These are phyloP conservation scores for Rosa lucieae DNA, from an alignment of 306 rosid species.

Conservation along the genomic window DNA sequence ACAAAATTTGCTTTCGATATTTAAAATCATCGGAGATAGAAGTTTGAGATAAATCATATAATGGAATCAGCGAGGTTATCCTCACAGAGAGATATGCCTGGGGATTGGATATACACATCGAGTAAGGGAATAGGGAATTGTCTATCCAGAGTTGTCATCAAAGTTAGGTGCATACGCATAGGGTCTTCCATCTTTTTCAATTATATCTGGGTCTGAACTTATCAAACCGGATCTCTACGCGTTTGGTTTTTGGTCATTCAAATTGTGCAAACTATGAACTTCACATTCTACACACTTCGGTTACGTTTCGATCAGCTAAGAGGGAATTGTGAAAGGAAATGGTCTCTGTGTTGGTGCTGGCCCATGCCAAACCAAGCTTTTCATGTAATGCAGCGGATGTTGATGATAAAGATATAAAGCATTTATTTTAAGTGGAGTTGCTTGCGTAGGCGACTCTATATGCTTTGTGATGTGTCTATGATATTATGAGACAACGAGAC, in stretches of 20 bases:
- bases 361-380: background rate
- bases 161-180: background rate
- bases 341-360: background rate
- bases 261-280: background rate
- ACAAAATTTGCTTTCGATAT: background rate
- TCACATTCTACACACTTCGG: background rate
- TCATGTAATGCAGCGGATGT: background rate
- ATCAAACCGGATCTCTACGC: background rate
- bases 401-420: background rate
- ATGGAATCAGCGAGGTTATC: background rate
- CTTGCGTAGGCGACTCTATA: background rate
- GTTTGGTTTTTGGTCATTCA: background rate
- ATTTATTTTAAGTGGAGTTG: background rate
- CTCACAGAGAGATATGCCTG: background rate
- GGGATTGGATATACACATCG: background rate
- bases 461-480: background rate
- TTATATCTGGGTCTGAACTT: background rate
- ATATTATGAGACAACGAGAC: background rate
- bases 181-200: background rate
- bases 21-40: background rate
- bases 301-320: background rate
- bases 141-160: background rate
- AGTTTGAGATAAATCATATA: background rate
- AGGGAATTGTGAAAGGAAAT: background rate
- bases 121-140: background rate